Evolutionary conservation across 805 yeast genomes (phyloP).

Genomic region (Hanseniaspora guilliermondii): DNA sequence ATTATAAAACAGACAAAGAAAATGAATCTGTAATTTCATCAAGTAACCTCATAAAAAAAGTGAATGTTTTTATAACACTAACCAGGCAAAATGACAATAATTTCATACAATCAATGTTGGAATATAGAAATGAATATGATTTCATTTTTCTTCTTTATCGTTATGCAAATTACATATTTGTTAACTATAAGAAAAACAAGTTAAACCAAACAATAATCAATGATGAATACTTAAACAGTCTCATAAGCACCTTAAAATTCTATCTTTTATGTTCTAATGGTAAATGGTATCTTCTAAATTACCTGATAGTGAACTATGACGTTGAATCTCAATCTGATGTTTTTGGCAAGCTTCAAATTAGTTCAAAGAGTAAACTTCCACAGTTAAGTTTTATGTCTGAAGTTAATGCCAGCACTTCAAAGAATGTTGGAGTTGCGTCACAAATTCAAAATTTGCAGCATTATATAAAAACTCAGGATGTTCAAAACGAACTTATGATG

Average conservation of each 20-base stretch:
- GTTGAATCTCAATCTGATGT: constrained; percentile 22
- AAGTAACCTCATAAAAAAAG: constrained; percentile 42
- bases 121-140: constrained; percentile 16
- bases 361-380: constrained; percentile 29
- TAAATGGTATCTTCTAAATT: constrained; percentile 11
- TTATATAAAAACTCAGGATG: constrained; percentile 35
- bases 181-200: constrained; percentile 19
- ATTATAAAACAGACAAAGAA: constrained; percentile 24
- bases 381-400: constrained; percentile 6
- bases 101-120: constrained; percentile 26
- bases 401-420: constrained; percentile 15
- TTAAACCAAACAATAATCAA: constrained; percentile 8
- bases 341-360: constrained; percentile 28
- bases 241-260: constrained; percentile 13
- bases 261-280: constrained; percentile 11
- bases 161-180: constrained; percentile 28
- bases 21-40: constrained; percentile 33
- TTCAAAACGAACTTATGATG: constrained; percentile 31
- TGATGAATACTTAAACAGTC: constrained; percentile 3
- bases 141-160: constrained; percentile 30
- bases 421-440: neutral
- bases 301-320: constrained; percentile 7
- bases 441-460: constrained; percentile 20
- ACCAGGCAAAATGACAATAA: constrained; percentile 34
- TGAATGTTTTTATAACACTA: constrained; percentile 55